Evolutionary conservation across 495 filamentous ascomycete species (phyloP), one percentile per base, ranked within the genome.

Genomic region (Penicillium turbatum): DNA sequence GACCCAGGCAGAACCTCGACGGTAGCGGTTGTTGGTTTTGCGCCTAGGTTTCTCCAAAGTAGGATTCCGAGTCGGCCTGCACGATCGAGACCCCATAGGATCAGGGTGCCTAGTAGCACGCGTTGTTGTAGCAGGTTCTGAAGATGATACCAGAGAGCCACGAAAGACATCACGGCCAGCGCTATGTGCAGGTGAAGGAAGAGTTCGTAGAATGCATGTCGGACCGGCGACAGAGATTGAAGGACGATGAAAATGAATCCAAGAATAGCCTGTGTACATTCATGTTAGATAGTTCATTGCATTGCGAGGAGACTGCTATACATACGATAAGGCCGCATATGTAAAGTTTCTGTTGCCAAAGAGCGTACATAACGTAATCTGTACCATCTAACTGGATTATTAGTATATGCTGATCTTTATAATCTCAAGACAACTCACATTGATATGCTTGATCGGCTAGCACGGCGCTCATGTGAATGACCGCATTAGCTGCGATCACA

Each of bases 11-110:
- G 66, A 9, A 76, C 74, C 55, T 84, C 78, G 37, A 82, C 68
- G 0, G 65, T 77, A 29, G 81, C 75, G 17, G 64, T 72, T 2
- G 78, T 79, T 16, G 65, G 65, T 8, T 63, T 61, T 37, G 65
- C 65, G 35, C 70, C 65, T 50, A 70, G 59, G 51, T 81, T 95
- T 64, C 82, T 81, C 72, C 90, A 92, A 27, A 79, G 46, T 6
- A 83, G 56, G 26, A 73, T 72, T 11, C 59, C 58, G 10, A 79
- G 59, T 29, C 88, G 82, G 15, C 75, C 60, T 8, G 67, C 55
- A 52, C 88, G 82, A 59, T 76, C 73, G 12, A 72, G 51, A 9
- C 67, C 73, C 73, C 73, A 76, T 6, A 73, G 43, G 26, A 74
- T 61, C 34, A 76, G 29, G 3, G 70, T 72, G 1, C 62, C 70